Base-by-base conservation (phyloP, 2,329 filamentous ascomycete species). In the Alternaria rosae region DNA sequence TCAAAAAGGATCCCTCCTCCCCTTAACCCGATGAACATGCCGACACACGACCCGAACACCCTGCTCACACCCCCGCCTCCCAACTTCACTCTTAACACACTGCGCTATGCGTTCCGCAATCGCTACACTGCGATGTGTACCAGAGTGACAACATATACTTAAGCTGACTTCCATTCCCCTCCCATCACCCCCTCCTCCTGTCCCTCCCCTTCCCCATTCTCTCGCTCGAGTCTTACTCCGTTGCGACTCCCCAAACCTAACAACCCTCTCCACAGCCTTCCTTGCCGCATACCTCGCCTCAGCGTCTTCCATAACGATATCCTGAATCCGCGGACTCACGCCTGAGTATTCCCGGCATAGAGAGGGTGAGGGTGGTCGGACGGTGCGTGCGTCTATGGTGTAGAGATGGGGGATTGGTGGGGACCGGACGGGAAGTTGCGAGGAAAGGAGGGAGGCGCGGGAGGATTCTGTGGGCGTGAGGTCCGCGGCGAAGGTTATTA, bases 91-190 rank as follows among this genome's bases (percentile, higher is more conserved):
- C 52, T 66, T 65, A 5, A 74, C 62, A 11, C 65, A 66, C 57
- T 61, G 51, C 54, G 66, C 72, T 62, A 76, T 72, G 57, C 61
- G 21, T 66, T 77, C 74, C 26, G 69, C 74, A 56, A 76, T 58
- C 12, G 72, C 62, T 17, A 77, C 75, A 63, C 75, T 77, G 12
- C 75, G 69, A 65, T 77, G 75, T 28, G 75, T 77, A 10, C 75
- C 75, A 4, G 66, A 60, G 26, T 55, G 47, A 57, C 75, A 77
- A 43, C 70, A 72, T 7, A 74, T 69, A 44, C 67, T 71, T 13
- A 76, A 25, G 21, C 59, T 59, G 2, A 62, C 55, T 10, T 62
- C 59, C 35, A 43, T 35, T 3, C 12, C 17, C 55, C 63, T 3
- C 66, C 65, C 52, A 64, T 64, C 32, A 13, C 55, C n/a, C 25